A percentile compares a stretch with the other conserved stretches of the same genome.
Evolutionary conservation across 345 rosid genomes (phyloP).

Genomic region (Toxicodendron radicans): DNA sequence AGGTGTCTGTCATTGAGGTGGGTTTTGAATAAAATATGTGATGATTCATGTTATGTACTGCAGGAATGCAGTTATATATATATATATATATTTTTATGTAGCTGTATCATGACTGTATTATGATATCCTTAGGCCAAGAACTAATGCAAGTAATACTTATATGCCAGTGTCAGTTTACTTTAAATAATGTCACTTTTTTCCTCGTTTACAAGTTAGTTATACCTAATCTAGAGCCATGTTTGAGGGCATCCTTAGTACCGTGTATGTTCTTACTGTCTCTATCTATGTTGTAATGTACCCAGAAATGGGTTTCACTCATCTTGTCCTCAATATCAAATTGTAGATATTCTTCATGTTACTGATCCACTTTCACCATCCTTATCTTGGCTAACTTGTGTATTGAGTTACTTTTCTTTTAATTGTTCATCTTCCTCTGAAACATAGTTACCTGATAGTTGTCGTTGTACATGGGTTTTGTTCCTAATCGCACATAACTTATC

Average conservation of each 20-base stretch:
- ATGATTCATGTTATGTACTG: not conserved
- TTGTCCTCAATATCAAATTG: not conserved
- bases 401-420: too few relatives aligned
- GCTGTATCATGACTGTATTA: not conserved
- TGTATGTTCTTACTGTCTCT: not conserved
- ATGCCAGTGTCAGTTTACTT: not conserved
- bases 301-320: not conserved
- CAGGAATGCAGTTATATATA: not conserved
- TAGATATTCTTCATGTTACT: not conserved
- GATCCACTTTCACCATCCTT: not conserved
- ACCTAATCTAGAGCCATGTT: not conserved
- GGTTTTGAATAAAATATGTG: slow-evolving; percentile 14
- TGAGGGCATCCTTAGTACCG: not conserved
- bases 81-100: not conserved
- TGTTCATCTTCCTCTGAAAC: not conserved
- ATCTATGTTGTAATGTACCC: not conserved
- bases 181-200: not conserved
- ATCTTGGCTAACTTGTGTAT: not conserved
- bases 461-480: not conserved
- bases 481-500: not conserved
- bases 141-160: not conserved
- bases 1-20: slow-evolving; percentile 74
- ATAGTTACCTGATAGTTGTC: not conserved
- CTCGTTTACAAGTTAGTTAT: not conserved
- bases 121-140: not conserved